A percentile compares a stretch with the other conserved stretches of the same genome.
Conservation (phyloP, 2,329 filamentous ascomycete genomes). For the Arthrobotrys musiformis region DNA sequence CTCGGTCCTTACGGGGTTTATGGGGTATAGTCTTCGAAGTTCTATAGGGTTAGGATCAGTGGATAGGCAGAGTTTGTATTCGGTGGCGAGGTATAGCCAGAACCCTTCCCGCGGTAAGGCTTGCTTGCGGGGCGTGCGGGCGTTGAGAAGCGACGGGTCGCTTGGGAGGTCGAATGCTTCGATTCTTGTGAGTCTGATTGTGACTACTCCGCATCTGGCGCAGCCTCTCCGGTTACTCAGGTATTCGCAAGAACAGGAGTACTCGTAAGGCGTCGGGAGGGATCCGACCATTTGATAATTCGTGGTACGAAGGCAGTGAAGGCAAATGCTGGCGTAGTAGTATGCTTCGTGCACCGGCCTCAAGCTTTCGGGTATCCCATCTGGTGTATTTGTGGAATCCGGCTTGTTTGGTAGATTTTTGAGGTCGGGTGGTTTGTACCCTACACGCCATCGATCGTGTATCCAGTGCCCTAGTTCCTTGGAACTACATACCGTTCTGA, state of each 20-base stretch:
- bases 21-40: constrained; percentile 6
- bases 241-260: not conserved
- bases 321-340: not conserved
- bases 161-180: constrained; percentile 14
- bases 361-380: not conserved
- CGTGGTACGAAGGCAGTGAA: constrained; percentile 4
- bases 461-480: constrained; percentile 21
- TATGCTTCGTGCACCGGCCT: constrained; percentile 12
- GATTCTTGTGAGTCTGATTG: constrained; percentile 11
- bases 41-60: not conserved
- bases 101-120: constrained; percentile 12
- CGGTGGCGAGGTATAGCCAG: constrained; percentile 9
- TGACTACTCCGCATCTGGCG: not conserved
- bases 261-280: not conserved
- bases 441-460: constrained; percentile 23
- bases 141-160: not conserved
- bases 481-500: not conserved
- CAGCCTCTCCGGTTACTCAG: not conserved
- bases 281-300: not conserved
- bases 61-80: not conserved
- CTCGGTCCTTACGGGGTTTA: not conserved
- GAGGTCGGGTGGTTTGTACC: constrained; percentile 9
- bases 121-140: not conserved
- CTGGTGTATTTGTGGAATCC: not conserved
- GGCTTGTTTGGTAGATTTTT: not conserved